Evolutionary conservation across 1,284 basidiomycete genomes (phyloP).

Genomic region (Lignosus rhinocerotis): DNA sequence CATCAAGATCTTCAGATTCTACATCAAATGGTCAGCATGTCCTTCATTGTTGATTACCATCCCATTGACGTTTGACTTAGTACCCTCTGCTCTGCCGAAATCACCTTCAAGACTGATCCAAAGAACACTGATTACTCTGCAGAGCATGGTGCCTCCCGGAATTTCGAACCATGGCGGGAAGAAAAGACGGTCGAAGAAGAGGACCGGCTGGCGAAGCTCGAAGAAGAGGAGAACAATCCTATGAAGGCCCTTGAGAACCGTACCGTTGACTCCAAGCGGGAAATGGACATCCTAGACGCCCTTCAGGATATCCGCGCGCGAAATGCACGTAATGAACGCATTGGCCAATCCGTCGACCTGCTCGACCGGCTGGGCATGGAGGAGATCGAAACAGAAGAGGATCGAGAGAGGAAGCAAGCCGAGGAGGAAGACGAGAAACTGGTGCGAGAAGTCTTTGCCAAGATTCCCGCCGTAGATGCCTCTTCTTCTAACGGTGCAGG

Average conservation of each 20-base stretch:
- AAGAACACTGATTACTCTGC: slow-evolving; percentile 95
- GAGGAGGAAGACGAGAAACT: slow-evolving; percentile 93
- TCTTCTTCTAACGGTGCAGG: slow-evolving; percentile 25
- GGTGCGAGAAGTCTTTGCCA: slow-evolving; percentile 85
- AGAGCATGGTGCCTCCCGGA: slow-evolving; percentile 92
- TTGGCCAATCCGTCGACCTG: slow-evolving; percentile 67
- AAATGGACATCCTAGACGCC: slow-evolving; percentile 98
- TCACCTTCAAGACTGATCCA: slow-evolving; percentile 99
- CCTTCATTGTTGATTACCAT: background rate
- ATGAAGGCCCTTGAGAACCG: slow-evolving; percentile 96
- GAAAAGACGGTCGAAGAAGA: slow-evolving; percentile 73
- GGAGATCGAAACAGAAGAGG: slow-evolving; percentile 72
- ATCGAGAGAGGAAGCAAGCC: slow-evolving; percentile 60
- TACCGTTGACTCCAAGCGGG: slow-evolving; percentile 88
- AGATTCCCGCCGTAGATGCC: slow-evolving; percentile 50
- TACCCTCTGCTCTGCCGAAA: slow-evolving; percentile 93
- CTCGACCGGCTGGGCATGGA: slow-evolving; percentile 56
- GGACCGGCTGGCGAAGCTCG: slow-evolving; percentile 75
- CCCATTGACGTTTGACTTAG: slow-evolving; percentile 38
- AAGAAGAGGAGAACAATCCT: slow-evolving; percentile 91
- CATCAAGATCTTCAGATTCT: slow-evolving; percentile 92
- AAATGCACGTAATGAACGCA: slow-evolving; percentile 89
- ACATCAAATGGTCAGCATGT: slow-evolving; percentile 71
- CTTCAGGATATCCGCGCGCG: slow-evolving; percentile 92
- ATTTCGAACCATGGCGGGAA: slow-evolving; percentile 92